Base-by-base conservation (phyloP, 2,329 filamentous ascomycete species). In the Chaetomiaceae sp. region DNA sequence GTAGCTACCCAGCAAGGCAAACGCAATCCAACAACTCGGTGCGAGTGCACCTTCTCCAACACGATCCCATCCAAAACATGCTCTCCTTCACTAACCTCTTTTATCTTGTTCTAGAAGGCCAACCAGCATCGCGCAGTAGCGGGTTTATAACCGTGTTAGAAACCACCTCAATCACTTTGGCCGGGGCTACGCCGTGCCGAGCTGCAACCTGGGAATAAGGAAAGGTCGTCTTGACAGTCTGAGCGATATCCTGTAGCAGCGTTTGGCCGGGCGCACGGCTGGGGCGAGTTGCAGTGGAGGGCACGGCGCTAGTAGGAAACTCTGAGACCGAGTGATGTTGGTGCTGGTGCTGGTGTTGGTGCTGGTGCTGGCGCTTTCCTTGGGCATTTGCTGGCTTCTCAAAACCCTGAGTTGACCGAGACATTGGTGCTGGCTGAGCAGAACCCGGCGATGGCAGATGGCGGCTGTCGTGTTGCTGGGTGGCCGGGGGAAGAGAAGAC, bases 121-220 rank as follows among this genome's bases (percentile, higher is more conserved):
- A 11, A 9, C n/a, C 25, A 4, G 20, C n/a, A 10, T 33, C 32
- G 2, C 37, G 30, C 30, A 51, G 13, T 23, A 47, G n/a, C n/a
- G 37, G 36, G 13, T 10, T 3, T 10, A 48, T 14, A 9, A 55
- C 38, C 25, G 45, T 5, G 18, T 64, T 50, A 71, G 64, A 34
- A 70, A 69, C 52, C 14, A 75, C 69, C 27, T 77, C 75, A 48
- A 69, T 68, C 8, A 79, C 72, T 56, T 72, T 75, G 33, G 71
- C 68, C 8, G 73, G 66, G 0, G 72, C 58, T 11, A 71, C 64
- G 13, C 69, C 67, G 56, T 78, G 75, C 18, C 75, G 68, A 48
- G 69, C 66, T 2, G 75, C 75, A 4, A 79, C 67, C 29, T 70
- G 69, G 4, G 69, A 69, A 46, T 75, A 76, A 4, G 75, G 75